phyloP scores from a whole-genome alignment of 2,329 filamentous ascomycete genomes.

The Phaeosphaeriaceae sp. region DNA sequence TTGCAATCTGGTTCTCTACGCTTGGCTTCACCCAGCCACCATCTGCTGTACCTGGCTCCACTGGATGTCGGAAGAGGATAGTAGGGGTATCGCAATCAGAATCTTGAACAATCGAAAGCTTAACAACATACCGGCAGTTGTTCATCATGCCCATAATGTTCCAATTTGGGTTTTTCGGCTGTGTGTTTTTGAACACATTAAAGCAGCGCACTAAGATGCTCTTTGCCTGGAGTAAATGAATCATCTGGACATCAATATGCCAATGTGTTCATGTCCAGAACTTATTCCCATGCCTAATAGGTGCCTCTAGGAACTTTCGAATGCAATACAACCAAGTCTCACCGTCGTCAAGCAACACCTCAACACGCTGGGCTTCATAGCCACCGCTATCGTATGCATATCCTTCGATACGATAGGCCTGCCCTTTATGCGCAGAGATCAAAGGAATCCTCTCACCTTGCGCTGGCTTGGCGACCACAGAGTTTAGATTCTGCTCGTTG shows the following conservation, averaged over 20 bases:
- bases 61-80: constrained; percentile 21
- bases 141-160: constrained; percentile 64
- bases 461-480: constrained; percentile 57
- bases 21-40: constrained; percentile 54
- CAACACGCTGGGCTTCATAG: constrained; percentile 57
- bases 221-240: constrained; percentile 52
- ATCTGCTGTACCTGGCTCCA: constrained; percentile 13
- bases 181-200: constrained; percentile 59
- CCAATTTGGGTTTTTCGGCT: constrained; percentile 56
- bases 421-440: constrained; percentile 43
- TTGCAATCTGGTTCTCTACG: constrained; percentile 53
- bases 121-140: constrained; percentile 59
- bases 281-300: constrained; percentile 59
- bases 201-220: constrained; percentile 56
- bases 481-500: constrained; percentile 59
- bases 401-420: constrained; percentile 56
- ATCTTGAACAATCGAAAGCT: constrained; percentile 47
- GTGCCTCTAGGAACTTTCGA: constrained; percentile 56
- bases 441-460: constrained; percentile 51
- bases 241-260: constrained; percentile 57
- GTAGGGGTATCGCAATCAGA: constrained; percentile 38
- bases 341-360: constrained; percentile 59
- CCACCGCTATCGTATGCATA: constrained; percentile 61
- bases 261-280: constrained; percentile 63
- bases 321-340: constrained; percentile 58